Percentiles rank a stretch among this genome's conserved stretches.
These are phyloP conservation scores for Tetracentron sinense DNA, from an alignment of 164 flowering plant genomes.

Conservation along the genomic window DNA sequence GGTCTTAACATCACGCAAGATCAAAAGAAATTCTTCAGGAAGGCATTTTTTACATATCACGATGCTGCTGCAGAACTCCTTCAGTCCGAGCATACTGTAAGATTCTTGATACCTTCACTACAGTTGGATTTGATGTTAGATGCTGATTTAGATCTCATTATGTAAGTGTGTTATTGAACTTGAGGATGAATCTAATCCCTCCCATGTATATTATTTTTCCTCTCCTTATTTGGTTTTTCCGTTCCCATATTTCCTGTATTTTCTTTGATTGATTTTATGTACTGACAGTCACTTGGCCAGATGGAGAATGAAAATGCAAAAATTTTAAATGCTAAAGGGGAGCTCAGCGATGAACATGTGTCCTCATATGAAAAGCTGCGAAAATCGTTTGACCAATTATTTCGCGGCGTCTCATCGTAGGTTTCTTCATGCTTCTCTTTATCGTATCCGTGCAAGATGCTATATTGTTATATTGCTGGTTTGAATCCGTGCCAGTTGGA, in stretches of 20 bases:
- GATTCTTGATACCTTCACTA: slow-evolving; percentile 19
- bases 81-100: slow-evolving; percentile 88
- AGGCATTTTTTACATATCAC: slow-evolving; percentile 71
- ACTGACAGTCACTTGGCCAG: slow-evolving; percentile 72
- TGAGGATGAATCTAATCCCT: background rate
- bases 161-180: background rate
- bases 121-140: background rate
- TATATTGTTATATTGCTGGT: background rate
- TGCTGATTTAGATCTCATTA: background rate
- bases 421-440: slow-evolving; percentile 21
- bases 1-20: slow-evolving; percentile 79
- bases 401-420: slow-evolving; percentile 86
- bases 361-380: slow-evolving; percentile 88
- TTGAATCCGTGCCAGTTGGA: background rate
- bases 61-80: slow-evolving; percentile 78
- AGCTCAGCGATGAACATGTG: slow-evolving; percentile 85
- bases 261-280: background rate
- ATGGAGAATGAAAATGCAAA: slow-evolving; percentile 94
- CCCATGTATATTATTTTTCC: slow-evolving; percentile 1
- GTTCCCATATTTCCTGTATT: background rate
- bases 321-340: slow-evolving; percentile 91
- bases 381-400: slow-evolving; percentile 84
- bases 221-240: background rate
- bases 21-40: slow-evolving; percentile 79
- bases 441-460: background rate